A percentile compares a stretch with the other conserved stretches of the same genome.
These are phyloP conservation scores for Neohortaea acidophila DNA, from an alignment of 495 filamentous ascomycete genomes.

Conservation along the genomic window DNA sequence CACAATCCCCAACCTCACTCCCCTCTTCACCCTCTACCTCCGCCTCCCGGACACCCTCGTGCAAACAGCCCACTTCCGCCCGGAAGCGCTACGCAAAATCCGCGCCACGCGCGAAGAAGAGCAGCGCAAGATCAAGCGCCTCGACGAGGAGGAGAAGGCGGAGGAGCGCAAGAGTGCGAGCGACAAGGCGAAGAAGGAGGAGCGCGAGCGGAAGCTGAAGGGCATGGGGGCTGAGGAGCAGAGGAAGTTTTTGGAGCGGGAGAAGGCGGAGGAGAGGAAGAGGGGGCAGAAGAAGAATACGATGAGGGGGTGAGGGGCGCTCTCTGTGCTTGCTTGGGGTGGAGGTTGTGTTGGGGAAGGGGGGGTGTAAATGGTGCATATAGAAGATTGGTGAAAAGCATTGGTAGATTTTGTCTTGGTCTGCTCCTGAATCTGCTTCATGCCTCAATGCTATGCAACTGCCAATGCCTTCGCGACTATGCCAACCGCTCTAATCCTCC, in stretches of 20 bases:
- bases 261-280: constrained; percentile 67
- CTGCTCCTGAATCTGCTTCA: too few relatives aligned
- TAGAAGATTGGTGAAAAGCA: background rate
- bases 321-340: background rate
- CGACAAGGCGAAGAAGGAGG: constrained; percentile 81
- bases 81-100: constrained; percentile 77
- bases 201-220: constrained; percentile 71
- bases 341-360: background rate
- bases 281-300: constrained; percentile 25
- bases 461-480: too few relatives aligned
- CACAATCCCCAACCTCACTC: constrained; percentile 36
- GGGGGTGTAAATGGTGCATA: background rate
- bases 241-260: constrained; percentile 85
- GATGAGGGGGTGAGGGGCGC: constrained; percentile 9
- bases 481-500: constrained; percentile 47
- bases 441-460: too few relatives aligned
- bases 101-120: constrained; percentile 66
- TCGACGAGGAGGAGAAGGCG: constrained; percentile 80
- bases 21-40: constrained; percentile 68
- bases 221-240: constrained; percentile 83
- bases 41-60: constrained; percentile 72
- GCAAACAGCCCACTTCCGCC: constrained; percentile 62
- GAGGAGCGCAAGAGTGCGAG: constrained; percentile 67
- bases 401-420: too few relatives aligned
- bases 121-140: constrained; percentile 60